Base-by-base conservation (phyloP, 371 early-diverging fungal species). In the Apophysomyces variabilis region DNA sequence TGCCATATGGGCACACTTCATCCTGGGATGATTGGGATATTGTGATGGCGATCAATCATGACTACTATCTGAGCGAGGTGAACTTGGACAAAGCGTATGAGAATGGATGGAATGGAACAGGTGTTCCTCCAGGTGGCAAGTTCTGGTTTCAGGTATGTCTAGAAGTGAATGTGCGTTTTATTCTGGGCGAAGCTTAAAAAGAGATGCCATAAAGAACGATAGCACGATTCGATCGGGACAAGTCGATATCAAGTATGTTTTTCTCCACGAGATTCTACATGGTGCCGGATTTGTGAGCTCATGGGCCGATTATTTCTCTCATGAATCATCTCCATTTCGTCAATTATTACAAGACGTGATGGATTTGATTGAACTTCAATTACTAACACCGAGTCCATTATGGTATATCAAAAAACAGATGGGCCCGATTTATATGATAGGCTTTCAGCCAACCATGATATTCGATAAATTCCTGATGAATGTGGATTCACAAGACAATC, bases 221-320 rank as follows among this genome's bases (percentile, higher is more conserved):
- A 64, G 56, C 11, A 21, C 58, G 13, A 76, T 76, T 9, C 16
- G 64, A 16, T 68, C 66, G 18, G n/a, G 71, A 39, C 77, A 76
- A 54, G 57, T 76, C 4, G 77, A 76, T 56, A 26, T 76, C 46
- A 65, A 71, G 64, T 76, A 73, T 65, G 67, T 76, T 7, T 67
- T 76, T 7, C 37, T 76, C 13, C 77, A 76, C 38, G 73, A 76
- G 47, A 68, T 76, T 65, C 65, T 76, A 14, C 77, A 76, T 69
- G 77, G 77, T 18, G 57, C 70, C 13, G 77, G 77, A 21, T 73
- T 77, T 69, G 35, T 63, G 5, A 74, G 72, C 60, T 74, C 78
- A 11, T 77, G 78, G 78, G 72, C 73, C 8, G 67, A 75, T n/a
- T 75, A 75, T 62, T 77, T 77, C 14, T 64, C 70, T 38, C 66